A percentile compares a stretch with the other conserved stretches of the same genome.
Conservation (phyloP, 129 eudicot species). For the Artemisia argyi region DNA sequence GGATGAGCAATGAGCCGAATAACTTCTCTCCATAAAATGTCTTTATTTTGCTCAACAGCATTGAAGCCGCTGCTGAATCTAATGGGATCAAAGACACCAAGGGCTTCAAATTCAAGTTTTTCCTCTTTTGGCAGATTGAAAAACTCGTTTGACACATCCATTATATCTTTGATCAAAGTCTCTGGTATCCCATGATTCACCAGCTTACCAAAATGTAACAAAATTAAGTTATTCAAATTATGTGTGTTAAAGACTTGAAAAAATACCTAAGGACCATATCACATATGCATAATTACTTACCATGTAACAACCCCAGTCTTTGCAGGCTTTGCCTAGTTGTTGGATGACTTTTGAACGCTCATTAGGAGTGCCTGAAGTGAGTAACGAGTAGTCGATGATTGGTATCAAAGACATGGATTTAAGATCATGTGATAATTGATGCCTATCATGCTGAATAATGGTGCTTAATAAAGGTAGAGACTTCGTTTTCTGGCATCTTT, state of each 20-base stretch:
- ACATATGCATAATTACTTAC: background rate
- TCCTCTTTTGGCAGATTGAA: background rate
- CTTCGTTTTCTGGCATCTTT: constrained; percentile 16
- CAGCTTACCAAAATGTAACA: background rate
- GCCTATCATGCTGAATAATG: background rate
- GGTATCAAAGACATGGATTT: constrained; percentile 17
- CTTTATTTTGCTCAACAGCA: background rate
- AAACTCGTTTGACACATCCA: background rate
- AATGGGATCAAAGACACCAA: background rate
- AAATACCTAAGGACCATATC: too few relatives aligned
- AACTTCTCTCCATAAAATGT: background rate
- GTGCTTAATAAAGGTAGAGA: constrained; percentile 1
- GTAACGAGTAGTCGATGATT: background rate
- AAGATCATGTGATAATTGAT: constrained; percentile 8
- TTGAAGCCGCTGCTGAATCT: background rate
- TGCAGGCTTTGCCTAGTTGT: background rate
- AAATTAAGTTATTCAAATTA: background rate
- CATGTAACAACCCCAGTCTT: constrained; percentile 1
- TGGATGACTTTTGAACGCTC: background rate
- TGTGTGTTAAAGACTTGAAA: background rate
- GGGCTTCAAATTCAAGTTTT: background rate
- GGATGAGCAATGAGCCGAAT: constrained; percentile 1
- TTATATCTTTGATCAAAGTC: background rate
- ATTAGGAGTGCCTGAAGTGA: background rate
- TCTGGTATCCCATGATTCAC: constrained; percentile 1